Evolutionary conservation across 306 rosid species (phyloP), one percentile per base, ranked within the genome.

Genomic region (Alnus rubra): DNA sequence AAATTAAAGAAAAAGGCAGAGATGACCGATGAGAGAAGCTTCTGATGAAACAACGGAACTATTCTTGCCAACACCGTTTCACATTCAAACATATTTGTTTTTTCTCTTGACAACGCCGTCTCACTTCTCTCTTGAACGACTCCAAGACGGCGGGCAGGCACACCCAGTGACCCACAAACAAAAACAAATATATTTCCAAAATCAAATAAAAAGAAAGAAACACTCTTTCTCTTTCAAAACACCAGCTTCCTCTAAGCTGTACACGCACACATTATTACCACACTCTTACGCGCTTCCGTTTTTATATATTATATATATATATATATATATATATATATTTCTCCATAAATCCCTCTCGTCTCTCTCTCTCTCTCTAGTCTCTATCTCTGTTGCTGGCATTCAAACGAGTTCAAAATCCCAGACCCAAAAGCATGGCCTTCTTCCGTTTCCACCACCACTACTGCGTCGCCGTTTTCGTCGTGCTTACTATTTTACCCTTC

Each of bases 61-160:
- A 5, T 42, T 42, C 45, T 42, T 42, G 15, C n/a, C 58, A 71
- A 63, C 19, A 55, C 64, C 49, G 50, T 73, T 55, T 62, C 74
- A 52, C 13, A 1, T 50, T 70, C 51, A 18, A 35, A 67, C 49
- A 65, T 0, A 4, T 42, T 42, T 42, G 7, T 42, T 5, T 33
- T 33, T 42, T 42, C 7, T 42, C 7, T 42, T 6, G 37, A 42
- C 45, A 42, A 5, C 7, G 45, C 45, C 45, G 45, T 42, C 45
- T 42, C 45, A 4, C 5, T 39, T 42, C 6, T 33, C 37, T 33
- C 37, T 33, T 33, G 37, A 33, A 42, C 28, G 28, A 44, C 72
- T 80, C 89, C 75, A 73, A 59, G 79, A 74, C 31, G 84, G 84
- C 80, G 9, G 13, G 28, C 49, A 45, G 9, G 49, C 7, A 45